Conservation (phyloP, 2,329 filamentous ascomycete genomes). For the Coniochaeta sp. region DNA sequence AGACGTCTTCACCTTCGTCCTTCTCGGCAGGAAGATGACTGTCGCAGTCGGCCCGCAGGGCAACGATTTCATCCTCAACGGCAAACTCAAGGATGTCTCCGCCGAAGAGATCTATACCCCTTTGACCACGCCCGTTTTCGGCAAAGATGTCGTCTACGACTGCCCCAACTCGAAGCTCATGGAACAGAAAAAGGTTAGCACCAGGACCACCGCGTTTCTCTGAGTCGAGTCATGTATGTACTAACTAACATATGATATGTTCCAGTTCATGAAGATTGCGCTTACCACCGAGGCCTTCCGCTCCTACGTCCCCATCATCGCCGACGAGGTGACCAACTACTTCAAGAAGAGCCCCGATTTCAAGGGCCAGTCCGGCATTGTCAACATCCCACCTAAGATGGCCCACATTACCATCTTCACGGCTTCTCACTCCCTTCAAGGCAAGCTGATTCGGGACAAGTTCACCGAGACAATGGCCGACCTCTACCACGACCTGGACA, state of each 20-base stretch:
- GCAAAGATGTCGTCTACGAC: constrained; percentile 74
- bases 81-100: constrained; percentile 42
- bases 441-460: constrained; percentile 64
- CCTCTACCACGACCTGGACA: constrained; percentile 73
- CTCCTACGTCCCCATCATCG: constrained; percentile 64
- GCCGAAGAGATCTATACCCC: constrained; percentile 47
- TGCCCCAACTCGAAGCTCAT: constrained; percentile 78
- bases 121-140: constrained; percentile 54
- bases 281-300: constrained; percentile 58
- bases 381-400: constrained; percentile 61
- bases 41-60: constrained; percentile 40
- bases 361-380: constrained; percentile 48
- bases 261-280: constrained; percentile 63
- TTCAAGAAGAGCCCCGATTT: constrained; percentile 49
- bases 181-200: constrained; percentile 73
- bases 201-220: background rate
- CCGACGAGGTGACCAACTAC: constrained; percentile 60
- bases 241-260: background rate
- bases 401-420: constrained; percentile 76
- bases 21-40: constrained; percentile 43
- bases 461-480: constrained; percentile 67
- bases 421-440: constrained; percentile 68
- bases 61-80: constrained; percentile 50
- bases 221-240: background rate
- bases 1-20: constrained; percentile 45